Conservation (phyloP, 2,329 filamentous ascomycete species). For the Cladophialophora carrionii region DNA sequence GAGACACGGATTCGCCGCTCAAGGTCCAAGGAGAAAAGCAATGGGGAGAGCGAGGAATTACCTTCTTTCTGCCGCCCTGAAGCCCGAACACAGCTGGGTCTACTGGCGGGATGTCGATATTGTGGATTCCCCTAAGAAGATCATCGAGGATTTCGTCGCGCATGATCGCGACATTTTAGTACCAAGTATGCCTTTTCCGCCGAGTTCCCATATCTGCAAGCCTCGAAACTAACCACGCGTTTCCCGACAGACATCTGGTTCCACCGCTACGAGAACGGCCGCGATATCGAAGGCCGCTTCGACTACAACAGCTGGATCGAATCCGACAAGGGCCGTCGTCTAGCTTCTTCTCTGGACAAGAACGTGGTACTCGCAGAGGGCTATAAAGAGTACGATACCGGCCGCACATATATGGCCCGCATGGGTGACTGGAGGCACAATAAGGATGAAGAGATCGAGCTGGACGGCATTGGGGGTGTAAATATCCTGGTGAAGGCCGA, state of each 20-base stretch:
- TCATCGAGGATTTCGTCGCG: slow-evolving; percentile 92
- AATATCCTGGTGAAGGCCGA: slow-evolving; percentile 98
- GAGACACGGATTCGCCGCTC: slow-evolving; percentile 81
- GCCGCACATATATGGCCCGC: slow-evolving; percentile 82
- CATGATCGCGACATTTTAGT: slow-evolving; percentile 93
- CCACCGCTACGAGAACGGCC: slow-evolving; percentile 77
- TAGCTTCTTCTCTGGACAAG: slow-evolving; percentile 73
- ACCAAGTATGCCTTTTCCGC: slow-evolving; percentile 70
- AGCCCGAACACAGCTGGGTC: slow-evolving; percentile 95
- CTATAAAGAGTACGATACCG: slow-evolving; percentile 91
- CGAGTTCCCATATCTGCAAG: slow-evolving; percentile 33
- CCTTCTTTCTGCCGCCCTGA: slow-evolving; percentile 78
- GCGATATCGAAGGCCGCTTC: slow-evolving; percentile 93
- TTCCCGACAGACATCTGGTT: slow-evolving; percentile 82
- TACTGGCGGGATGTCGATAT: slow-evolving; percentile 99
- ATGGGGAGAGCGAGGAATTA: slow-evolving; percentile 94
- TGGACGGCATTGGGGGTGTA: slow-evolving; percentile 95
- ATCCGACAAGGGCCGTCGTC: slow-evolving; percentile 77
- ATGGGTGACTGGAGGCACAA: slow-evolving; percentile 93
- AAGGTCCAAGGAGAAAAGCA: slow-evolving; percentile 84
- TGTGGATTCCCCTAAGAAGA: slow-evolving; percentile 80
- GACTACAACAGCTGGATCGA: slow-evolving; percentile 99
- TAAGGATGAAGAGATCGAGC: slow-evolving; percentile 87
- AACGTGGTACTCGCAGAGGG: slow-evolving; percentile 88
- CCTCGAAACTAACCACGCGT: not conserved